These are phyloP conservation scores for Pseudogymnoascus sp. DNA, from an alignment of 2,329 filamentous ascomycete species.

Conservation along the genomic window DNA sequence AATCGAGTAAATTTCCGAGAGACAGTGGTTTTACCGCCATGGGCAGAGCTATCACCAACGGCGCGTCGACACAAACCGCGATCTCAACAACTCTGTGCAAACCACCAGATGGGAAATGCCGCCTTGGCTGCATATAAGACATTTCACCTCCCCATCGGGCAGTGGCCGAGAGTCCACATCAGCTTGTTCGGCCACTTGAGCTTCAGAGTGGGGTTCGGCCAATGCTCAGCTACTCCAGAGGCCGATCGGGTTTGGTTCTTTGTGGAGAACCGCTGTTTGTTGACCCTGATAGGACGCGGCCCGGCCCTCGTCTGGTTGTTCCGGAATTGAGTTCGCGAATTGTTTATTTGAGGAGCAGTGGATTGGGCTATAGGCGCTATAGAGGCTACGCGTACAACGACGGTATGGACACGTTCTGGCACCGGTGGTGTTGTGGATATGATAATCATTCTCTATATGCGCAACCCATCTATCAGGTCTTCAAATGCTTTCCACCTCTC, in stretches of 20 bases:
- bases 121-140: neutral
- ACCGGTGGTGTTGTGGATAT: neutral
- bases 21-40: neutral
- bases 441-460: neutral
- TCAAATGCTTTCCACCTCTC: neutral
- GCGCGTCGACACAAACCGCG: neutral
- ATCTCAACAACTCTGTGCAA: neutral
- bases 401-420: neutral
- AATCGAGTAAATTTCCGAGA: neutral
- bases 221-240: neutral
- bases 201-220: neutral
- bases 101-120: neutral
- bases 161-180: neutral
- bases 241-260: neutral
- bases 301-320: neutral
- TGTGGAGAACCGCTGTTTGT: neutral
- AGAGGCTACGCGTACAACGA: neutral
- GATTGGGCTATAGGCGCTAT: neutral
- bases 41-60: neutral
- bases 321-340: neutral
- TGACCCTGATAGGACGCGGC: neutral
- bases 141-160: neutral
- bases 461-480: neutral
- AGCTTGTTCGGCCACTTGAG: neutral
- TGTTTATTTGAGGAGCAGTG: neutral